Base-by-base conservation (phyloP, 345 rosid species). In the Hibiscus mutabilis region DNA sequence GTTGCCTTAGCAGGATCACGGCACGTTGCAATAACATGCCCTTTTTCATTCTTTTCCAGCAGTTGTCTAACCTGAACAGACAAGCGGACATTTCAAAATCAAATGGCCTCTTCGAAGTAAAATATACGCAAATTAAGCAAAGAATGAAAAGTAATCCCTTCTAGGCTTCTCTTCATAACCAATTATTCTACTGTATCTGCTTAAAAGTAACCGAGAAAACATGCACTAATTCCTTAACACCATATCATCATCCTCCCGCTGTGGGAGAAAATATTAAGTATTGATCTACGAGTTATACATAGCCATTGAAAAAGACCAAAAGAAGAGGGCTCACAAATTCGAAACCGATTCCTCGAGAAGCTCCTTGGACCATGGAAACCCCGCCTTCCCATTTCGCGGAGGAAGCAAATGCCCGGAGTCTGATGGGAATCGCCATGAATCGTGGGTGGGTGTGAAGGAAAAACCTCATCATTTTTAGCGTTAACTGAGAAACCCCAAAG, bases 311-410 rank as follows among this genome's bases (percentile, higher is more conserved):
- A 33, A 33, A 33, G 37, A 33, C 37, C 10, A 35, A 62, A 52
- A 33, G 51, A 55, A 68, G 14, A 59, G 70, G 46, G 19, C 86
- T 89, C 66, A 91, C 98, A 72, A 91, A 94, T 84, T 90, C 91
- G 56, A 90, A 86, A 72, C 96, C 96, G 71, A 91, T 86, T 80
- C 97, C 96, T 79, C 97, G 84, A 12, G 97, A 91, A 79, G 96
- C 96, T 73, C 97, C 97, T 78, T 94, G 98, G 31, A 89, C 95
- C 87, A 94, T 49, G 22, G 98, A 89, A 75, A 94, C 90, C 73
- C 93, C 93, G 68, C 88, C 95, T 76, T 84, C 84, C 87, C 86
- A 83, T 74, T 77, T 84, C 33, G 70, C 74, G 21, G 69, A 5
- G 25, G 86, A 72, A 58, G 83, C 44, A 55, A 77, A 77, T 66